Base-by-base conservation (phyloP, 331 rosid species). In the Acacia pycnantha region DNA sequence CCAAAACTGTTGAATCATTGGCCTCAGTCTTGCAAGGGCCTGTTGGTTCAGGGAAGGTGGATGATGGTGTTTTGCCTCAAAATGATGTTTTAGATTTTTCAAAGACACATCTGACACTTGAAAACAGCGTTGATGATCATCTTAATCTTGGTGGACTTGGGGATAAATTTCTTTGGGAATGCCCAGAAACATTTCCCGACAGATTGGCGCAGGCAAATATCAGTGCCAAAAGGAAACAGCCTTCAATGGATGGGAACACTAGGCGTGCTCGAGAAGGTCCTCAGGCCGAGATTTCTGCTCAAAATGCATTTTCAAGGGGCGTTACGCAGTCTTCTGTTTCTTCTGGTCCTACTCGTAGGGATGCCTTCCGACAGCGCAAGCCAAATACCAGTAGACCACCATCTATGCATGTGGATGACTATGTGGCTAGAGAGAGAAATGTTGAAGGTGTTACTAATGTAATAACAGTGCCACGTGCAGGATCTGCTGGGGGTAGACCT, bases 331-430 rank as follows among this genome's bases (percentile, higher is more conserved):
- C 97, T 72, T 46, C 88, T 81, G 85, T 88, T 68, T 79, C 98
- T 66, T 87, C 98, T 50, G 98, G 92, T 83, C 94, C 99, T 70
- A 85, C 97, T 31, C 99, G 99, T 29, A 86, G 99, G 88, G 99
- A 96, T 88, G 83, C 92, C 65, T 96, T 96, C 81, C 90, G 99
- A 90, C 97, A 91, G 89, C 97, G 98, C 82, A 96, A 96, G 88
- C 99, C 99, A 66, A 96, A 96, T 90, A 96, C 98, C 79, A 96
- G 99, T 90, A 81, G 99, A 87, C 99, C 99, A 2, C 99, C 99
- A 65, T 96, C 99, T 84, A 96, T 94, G 98, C 99, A 96, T 72
- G 99, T 96, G 82, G 99, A 96, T 87, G 98, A 96, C 84, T 96
- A 92, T 65, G 94, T 93, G 81, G 99, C 99, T 3, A 91, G 99